Conservation (phyloP, 2,329 filamentous ascomycete genomes). For the Exutisphaerella laricina region DNA sequence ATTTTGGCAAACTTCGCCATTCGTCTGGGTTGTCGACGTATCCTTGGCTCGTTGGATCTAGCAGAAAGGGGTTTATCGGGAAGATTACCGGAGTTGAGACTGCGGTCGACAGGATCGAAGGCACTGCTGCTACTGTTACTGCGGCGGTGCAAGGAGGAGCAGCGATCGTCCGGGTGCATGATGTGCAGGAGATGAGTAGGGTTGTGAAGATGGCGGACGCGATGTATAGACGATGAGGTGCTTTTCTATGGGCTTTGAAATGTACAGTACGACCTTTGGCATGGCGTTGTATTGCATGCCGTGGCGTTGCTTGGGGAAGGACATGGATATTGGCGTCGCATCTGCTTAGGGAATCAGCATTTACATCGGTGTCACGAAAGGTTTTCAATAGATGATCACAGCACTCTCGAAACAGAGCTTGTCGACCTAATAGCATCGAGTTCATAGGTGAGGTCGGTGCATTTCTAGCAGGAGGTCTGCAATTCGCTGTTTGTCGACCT, state of each 20-base stretch:
- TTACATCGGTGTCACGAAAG: too few species aligned
- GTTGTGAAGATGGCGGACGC: slow-evolving; percentile 86
- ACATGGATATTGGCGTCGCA: too few species aligned
- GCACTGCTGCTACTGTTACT: slow-evolving; percentile 81
- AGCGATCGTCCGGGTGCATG: slow-evolving; percentile 88
- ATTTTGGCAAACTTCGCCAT: slow-evolving; percentile 58
- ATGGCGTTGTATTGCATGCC: not conserved
- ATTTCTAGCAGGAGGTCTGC: too few species aligned
- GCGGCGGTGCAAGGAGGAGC: slow-evolving; percentile 82
- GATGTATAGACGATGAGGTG: slow-evolving; percentile 43
- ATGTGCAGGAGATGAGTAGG: slow-evolving; percentile 77
- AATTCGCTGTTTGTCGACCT: too few species aligned
- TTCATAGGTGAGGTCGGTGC: too few species aligned
- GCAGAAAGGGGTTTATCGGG: slow-evolving; percentile 85
- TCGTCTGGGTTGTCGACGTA: slow-evolving; percentile 55
- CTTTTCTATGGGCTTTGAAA: not conserved
- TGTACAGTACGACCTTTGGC: too few species aligned
- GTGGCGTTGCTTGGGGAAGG: not conserved
- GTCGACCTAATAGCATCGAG: too few species aligned
- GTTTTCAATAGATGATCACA: too few species aligned
- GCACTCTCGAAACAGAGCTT: too few species aligned
- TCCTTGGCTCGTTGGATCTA: slow-evolving; percentile 85
- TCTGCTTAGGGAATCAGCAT: too few species aligned
- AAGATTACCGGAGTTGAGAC: slow-evolving; percentile 68
- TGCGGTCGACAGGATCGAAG: slow-evolving; percentile 68